These are phyloP conservation scores for Tirmania nivea DNA, from an alignment of 495 filamentous ascomycete species.

Conservation along the genomic window DNA sequence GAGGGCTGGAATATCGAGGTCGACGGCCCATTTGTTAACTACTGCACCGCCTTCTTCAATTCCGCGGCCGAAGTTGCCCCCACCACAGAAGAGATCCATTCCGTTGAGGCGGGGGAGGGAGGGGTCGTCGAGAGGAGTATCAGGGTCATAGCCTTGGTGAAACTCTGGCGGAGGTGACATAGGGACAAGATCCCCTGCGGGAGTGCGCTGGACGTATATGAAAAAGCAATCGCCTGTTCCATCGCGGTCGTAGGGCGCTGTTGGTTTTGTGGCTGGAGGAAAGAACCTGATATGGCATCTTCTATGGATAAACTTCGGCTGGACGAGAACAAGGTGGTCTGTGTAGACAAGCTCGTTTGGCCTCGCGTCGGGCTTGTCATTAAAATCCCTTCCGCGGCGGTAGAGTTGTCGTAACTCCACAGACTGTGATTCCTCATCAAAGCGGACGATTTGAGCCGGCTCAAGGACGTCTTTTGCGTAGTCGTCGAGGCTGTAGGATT, in stretches of 20 bases:
- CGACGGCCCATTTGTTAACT: slow-evolving; percentile 40
- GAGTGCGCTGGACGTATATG: slow-evolving; percentile 25
- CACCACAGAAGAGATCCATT: slow-evolving; percentile 50
- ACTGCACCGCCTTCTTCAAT: slow-evolving; percentile 49
- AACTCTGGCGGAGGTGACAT: slow-evolving; percentile 13
- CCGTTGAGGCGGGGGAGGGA: slow-evolving; percentile 28
- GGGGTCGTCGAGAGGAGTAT: slow-evolving; percentile 2
- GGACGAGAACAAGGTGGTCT: slow-evolving; percentile 23
- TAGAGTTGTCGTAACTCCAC: slow-evolving; percentile 15
- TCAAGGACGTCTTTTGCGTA: slow-evolving; percentile 24
- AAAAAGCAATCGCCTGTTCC: slow-evolving; percentile 45
- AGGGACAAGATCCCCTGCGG: slow-evolving; percentile 1
- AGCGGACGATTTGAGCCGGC: slow-evolving; percentile 30
- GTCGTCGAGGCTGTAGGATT: neutral
- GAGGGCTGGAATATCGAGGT: slow-evolving; percentile 38
- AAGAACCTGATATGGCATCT: slow-evolving; percentile 40
- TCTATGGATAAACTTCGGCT: slow-evolving; percentile 24
- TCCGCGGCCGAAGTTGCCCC: slow-evolving; percentile 51
- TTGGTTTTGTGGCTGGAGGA: slow-evolving; percentile 24
- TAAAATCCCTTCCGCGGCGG: slow-evolving; percentile 23
- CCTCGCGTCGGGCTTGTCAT: slow-evolving; percentile 1
- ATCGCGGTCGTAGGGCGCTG: slow-evolving; percentile 37
- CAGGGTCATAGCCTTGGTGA: neutral
- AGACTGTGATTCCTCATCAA: slow-evolving; percentile 20
- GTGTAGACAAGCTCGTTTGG: slow-evolving; percentile 48